Conservation (phyloP, 1,139 yeast genomes). For the Debaryomyces subglobosus region DNA sequence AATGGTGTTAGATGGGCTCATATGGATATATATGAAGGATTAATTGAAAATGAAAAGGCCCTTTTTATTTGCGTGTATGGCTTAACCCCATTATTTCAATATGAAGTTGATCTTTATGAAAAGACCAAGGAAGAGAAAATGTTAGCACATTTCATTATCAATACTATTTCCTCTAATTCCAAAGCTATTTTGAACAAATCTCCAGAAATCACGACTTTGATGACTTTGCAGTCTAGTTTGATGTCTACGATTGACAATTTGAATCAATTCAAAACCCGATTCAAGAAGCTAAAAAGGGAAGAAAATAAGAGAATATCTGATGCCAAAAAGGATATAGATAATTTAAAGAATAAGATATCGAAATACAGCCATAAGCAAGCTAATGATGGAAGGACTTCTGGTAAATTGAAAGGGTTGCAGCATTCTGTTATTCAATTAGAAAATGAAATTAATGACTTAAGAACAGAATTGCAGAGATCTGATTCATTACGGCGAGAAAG, state of each 20-base stretch:
- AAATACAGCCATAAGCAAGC: slow-evolving; percentile 30
- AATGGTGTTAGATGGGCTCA: slow-evolving; percentile 64
- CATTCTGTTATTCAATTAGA: slow-evolving; percentile 47
- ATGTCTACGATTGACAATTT: slow-evolving; percentile 61
- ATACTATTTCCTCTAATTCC: slow-evolving; percentile 38
- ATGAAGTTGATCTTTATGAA: slow-evolving; percentile 59
- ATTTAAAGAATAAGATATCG: slow-evolving; percentile 50
- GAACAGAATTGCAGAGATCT: slow-evolving; percentile 23
- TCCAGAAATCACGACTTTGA: slow-evolving; percentile 50
- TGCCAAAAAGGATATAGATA: slow-evolving; percentile 60
- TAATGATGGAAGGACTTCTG: slow-evolving; percentile 34
- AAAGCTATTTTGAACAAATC: slow-evolving; percentile 38
- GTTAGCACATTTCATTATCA: slow-evolving; percentile 31
- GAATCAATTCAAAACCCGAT: slow-evolving; percentile 49
- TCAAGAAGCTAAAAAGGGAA: slow-evolving; percentile 65
- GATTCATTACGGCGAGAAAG: slow-evolving; percentile 20
- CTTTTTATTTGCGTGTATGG: slow-evolving; percentile 56
- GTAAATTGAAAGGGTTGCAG: slow-evolving; percentile 47
- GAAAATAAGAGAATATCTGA: slow-evolving; percentile 58
- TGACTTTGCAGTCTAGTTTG: slow-evolving; percentile 65
- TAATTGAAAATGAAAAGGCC: slow-evolving; percentile 44
- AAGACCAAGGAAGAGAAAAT: slow-evolving; percentile 28
- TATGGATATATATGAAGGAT: slow-evolving; percentile 37
- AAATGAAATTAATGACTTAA: slow-evolving; percentile 34
- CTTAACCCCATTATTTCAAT: slow-evolving; percentile 67